Percentiles rank a stretch among this genome's conserved stretches.
These are phyloP conservation scores for Drosera spatulata DNA, from an alignment of 179 eudicot species.

Conservation along the genomic window DNA sequence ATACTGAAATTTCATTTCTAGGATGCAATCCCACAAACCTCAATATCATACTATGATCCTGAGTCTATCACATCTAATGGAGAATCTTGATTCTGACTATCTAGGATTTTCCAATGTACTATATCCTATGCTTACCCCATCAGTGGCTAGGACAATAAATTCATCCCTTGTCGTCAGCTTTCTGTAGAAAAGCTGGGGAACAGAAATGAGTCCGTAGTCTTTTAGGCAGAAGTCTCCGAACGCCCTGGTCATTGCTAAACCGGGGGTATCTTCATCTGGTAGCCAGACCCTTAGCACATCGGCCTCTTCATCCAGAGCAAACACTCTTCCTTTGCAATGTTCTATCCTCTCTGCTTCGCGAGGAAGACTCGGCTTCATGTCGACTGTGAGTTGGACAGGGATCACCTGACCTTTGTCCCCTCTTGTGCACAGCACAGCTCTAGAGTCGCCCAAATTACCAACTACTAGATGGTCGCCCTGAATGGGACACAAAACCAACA, in stretches of 20 bases:
- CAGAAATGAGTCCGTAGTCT: slow-evolving; percentile 88
- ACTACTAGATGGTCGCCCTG: slow-evolving; percentile 68
- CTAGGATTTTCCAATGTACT: no score
- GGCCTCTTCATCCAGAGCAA: slow-evolving; percentile 93
- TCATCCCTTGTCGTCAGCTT: slow-evolving; percentile 62
- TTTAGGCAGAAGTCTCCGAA: slow-evolving; percentile 95
- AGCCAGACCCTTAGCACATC: slow-evolving; percentile 95
- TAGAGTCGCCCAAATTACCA: slow-evolving; percentile 86
- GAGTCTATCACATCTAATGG: no score
- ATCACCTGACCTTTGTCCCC: slow-evolving; percentile 49
- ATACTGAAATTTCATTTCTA: no score
- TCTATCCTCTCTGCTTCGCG: slow-evolving; percentile 95
- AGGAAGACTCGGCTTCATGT: slow-evolving; percentile 95
- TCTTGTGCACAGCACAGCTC: slow-evolving; percentile 81
- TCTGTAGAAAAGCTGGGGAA: slow-evolving; percentile 70
- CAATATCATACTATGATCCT: no score
- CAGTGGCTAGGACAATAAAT: slow-evolving; percentile 87
- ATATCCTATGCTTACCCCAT: slow-evolving; percentile 53
- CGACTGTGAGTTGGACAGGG: slow-evolving; percentile 85
- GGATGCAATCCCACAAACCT: no score
- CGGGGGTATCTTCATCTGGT: slow-evolving; percentile 94
- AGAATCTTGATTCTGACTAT: no score
- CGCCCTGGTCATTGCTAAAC: slow-evolving; percentile 98
- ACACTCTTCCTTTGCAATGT: slow-evolving; percentile 83
- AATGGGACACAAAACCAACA: slow-evolving; percentile 1